Base-by-base conservation (phyloP, 768 basidiomycete genomes). In the Suillus cothurnatus region DNA sequence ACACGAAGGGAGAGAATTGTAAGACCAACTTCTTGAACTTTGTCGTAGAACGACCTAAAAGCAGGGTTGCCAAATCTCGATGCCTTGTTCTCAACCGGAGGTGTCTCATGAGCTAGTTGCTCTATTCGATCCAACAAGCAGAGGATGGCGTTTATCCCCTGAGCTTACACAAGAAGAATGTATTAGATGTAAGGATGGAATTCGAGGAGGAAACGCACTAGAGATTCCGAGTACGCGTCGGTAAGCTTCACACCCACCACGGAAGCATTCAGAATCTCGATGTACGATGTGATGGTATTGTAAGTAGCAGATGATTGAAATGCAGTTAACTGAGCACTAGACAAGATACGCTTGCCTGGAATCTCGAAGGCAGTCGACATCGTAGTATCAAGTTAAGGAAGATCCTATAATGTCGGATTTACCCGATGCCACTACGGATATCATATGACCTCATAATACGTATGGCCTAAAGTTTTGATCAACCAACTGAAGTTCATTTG, bases 11-110 rank as follows among this genome's bases (percentile, higher is more conserved):
- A 9, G 9, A 26, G 43, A 65, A 28, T 32, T 53, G 43, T 6
- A 34, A 34, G 67, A 69, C 75, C 67, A 74, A 91, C 95, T 79
- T 91, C 83, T 21, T 80, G 71, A 8, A 98, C 82, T 70, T 86
- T 85, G 78, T 98, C 96, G 70, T 95, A 94, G 74, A 99, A 97
- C 0, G 86, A 87, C 70, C 91, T 82, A 77, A 99, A 99, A 0
- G 97, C 97, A 5, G 97, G 97, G 77, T 99, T 99, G 2, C 97
- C 97, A 72, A 99, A 99, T 36, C 97, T 83, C 47, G 96, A 98
- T 4, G 89, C 89, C 59, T 89, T 84, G 74, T 97, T 99, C 68
- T 95, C 91, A 21, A 96, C 88, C 0, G 96, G 89, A 1, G 97
- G 97, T 0, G 88, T 95, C 4, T 81, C 83, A 21, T 81, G 80